Evolutionary conservation across 2,329 filamentous ascomycete species (phyloP), one percentile per base, ranked within the genome.

Genomic region (Helminthosporium solani): DNA sequence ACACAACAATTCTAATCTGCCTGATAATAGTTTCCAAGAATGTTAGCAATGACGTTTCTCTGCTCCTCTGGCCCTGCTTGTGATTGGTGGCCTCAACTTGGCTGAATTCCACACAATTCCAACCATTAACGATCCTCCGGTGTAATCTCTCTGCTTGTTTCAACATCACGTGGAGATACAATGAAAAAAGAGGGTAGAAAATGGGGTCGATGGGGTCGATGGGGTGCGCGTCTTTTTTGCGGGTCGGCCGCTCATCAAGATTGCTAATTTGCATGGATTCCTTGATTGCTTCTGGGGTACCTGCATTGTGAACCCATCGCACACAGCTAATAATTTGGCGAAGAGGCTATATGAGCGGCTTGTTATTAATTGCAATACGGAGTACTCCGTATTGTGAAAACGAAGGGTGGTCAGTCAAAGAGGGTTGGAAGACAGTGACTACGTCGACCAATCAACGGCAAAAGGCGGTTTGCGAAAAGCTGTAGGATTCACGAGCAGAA

Each of bases 231-330:
- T 40, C 35, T 40, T 25, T 21, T 23, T 42, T 28, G 23, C 42
- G 39, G 42, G 42, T 39, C 42, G 20, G 27, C 23, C 39, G 35
- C 34, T 39, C 33, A 50, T 42, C 30, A 44, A 47, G 23, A 30
- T 49, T 38, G 35, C 35, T 27, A 25, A 38, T 38, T 38, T 38
- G 16, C 23, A 25, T 38, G 35, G 35, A 12, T 14, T 15, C 20
- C 20, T 12, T 25, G 19, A 7, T 11, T 38, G 35, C 14, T n/a
- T 16, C 35, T 15, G 23, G 35, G 20, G 19, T 16, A 15, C 20
- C 20, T 38, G 35, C 20, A 12, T 25, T n/a, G 9, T 7, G 15
- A 14, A 20, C 20, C 19, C 20, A 25, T 7, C n/a, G n/a, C 16
- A 35, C 19, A 19, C 16, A 25, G 35, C 5, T 19, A 12, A 15